Percentiles rank a stretch among this genome's conserved stretches.
Conservation (phyloP, 257 asterid species). For the Gentiana dahurica region DNA sequence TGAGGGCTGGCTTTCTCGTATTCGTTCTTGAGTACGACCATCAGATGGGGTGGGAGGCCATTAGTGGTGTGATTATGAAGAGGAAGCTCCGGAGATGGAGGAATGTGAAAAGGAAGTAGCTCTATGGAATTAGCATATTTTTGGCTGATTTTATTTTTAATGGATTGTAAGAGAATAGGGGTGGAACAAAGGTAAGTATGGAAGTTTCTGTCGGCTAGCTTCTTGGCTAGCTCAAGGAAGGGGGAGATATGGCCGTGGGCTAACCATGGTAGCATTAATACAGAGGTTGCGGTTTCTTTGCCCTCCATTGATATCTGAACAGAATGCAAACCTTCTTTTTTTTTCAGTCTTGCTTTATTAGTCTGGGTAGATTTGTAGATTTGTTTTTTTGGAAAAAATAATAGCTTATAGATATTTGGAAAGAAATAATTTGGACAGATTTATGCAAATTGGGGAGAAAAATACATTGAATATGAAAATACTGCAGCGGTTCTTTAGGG, state of each 20-base stretch:
- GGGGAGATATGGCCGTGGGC: conserved; percentile 47
- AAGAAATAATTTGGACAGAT: too few species aligned
- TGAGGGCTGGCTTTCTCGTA: conserved; percentile 20
- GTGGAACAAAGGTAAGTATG: conserved; percentile 33
- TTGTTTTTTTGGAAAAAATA: too few species aligned
- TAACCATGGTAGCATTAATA: conserved; percentile 38
- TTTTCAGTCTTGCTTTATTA: too few species aligned
- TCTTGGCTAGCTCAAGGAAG: conserved; percentile 36
- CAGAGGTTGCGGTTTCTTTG: conserved; percentile 1
- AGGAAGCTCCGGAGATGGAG: conserved; percentile 20
- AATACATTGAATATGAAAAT: too few species aligned
- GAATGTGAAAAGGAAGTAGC: conserved; percentile 28
- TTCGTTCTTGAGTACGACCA: conserved; percentile 28
- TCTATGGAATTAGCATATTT: conserved; percentile 12
- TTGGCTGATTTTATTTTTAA: conserved; percentile 17
- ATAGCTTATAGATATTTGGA: too few species aligned
- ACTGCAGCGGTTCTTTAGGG: too few species aligned
- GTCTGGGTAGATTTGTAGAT: too few species aligned
- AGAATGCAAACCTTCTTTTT: background rate
- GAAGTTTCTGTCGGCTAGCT: conserved; percentile 16
- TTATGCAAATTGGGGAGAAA: too few species aligned
- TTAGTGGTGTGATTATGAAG: conserved; percentile 21
- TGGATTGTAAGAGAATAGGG: conserved; percentile 24
- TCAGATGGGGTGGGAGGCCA: conserved; percentile 34
- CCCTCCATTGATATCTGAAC: background rate